phyloP scores from a whole-genome alignment of 2,329 filamentous ascomycete genomes.

The Mariannaea elegans region DNA sequence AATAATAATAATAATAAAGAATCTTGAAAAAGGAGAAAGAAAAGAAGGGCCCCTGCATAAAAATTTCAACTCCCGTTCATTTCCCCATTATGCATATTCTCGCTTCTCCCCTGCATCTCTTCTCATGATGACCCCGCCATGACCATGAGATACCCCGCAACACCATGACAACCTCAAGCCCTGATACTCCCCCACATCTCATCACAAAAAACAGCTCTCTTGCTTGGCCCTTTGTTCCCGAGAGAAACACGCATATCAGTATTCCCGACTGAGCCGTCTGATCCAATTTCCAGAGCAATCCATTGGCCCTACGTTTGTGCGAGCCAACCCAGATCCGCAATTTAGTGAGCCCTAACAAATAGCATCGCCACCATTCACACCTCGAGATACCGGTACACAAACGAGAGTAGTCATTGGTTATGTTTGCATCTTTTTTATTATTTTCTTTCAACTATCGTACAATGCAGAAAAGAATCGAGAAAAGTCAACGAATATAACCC shows the following conservation, averaged over 20 bases:
- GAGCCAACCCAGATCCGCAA: too few relatives aligned
- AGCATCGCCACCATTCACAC: not conserved
- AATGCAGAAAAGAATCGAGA: constrained; percentile 18
- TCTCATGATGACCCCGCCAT: constrained; percentile 11
- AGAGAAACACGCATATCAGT: too few relatives aligned
- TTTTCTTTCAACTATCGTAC: constrained; percentile 39
- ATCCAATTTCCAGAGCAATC: too few relatives aligned
- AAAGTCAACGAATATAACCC: constrained; percentile 15
- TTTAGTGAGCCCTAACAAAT: constrained; percentile 32
- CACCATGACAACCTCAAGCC: constrained; percentile 12
- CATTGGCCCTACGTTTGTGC: too few relatives aligned
- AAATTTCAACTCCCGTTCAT: too few relatives aligned
- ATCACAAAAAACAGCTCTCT: not conserved
- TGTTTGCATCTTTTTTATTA: constrained; percentile 30
- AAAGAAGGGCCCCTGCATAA: too few relatives aligned
- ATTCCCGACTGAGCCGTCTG: too few relatives aligned
- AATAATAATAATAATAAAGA: too few relatives aligned
- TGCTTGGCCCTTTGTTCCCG: constrained; percentile 3
- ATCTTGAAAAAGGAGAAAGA: too few relatives aligned
- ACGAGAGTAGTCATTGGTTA: constrained; percentile 3
- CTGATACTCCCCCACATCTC: not conserved
- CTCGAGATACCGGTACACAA: too few relatives aligned
- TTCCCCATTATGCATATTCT: too few relatives aligned
- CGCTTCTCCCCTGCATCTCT: too few relatives aligned
- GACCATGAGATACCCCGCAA: constrained; percentile 14